A percentile compares a stretch with the other conserved stretches of the same genome.
Evolutionary conservation across 805 yeast genomes (phyloP).

Genomic region (Cyberlindnera sargentensis): DNA sequence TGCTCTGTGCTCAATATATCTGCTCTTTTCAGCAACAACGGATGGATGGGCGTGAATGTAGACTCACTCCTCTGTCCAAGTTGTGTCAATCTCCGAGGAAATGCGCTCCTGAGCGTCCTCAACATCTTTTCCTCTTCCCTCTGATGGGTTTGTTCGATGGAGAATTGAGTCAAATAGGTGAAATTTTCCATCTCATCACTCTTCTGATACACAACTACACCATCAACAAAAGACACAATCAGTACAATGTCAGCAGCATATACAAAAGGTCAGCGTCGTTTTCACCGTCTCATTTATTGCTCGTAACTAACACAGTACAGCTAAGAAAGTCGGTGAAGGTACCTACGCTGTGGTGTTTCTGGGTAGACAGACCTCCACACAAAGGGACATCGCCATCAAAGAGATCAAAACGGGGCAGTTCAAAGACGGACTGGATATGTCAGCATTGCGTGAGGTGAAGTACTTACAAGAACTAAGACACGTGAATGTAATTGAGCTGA

Average conservation of each 20-base stretch:
- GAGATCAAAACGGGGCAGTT: constrained; percentile 92
- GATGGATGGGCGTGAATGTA: constrained; percentile 35
- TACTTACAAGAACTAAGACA: constrained; percentile 77
- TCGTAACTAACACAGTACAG: constrained; percentile 25
- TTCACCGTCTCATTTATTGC: too few relatives aligned
- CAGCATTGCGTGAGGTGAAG: constrained; percentile 91
- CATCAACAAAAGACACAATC: constrained; percentile 1
- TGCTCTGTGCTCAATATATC: constrained; percentile 35
- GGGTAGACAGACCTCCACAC: constrained; percentile 56
- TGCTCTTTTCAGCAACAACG: constrained; percentile 44
- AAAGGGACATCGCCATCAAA: constrained; percentile 76
- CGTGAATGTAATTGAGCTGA: constrained; percentile 74
- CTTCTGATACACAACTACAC: background rate
- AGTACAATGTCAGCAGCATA: background rate
- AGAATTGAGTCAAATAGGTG: background rate
- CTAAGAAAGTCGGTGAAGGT: constrained; percentile 95
- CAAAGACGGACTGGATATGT: constrained; percentile 96
- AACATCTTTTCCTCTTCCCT: background rate
- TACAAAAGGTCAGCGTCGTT: constrained; percentile 1
- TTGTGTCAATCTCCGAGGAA: background rate
- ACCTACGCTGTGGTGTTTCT: constrained; percentile 95
- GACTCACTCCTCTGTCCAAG: constrained; percentile 1
- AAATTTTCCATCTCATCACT: too few relatives aligned
- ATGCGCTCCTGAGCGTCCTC: background rate
- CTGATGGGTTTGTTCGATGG: background rate